Evolutionary conservation across 1,284 basidiomycete genomes (phyloP).

Genomic region (Microbotryum lychnidis-dioicae): DNA sequence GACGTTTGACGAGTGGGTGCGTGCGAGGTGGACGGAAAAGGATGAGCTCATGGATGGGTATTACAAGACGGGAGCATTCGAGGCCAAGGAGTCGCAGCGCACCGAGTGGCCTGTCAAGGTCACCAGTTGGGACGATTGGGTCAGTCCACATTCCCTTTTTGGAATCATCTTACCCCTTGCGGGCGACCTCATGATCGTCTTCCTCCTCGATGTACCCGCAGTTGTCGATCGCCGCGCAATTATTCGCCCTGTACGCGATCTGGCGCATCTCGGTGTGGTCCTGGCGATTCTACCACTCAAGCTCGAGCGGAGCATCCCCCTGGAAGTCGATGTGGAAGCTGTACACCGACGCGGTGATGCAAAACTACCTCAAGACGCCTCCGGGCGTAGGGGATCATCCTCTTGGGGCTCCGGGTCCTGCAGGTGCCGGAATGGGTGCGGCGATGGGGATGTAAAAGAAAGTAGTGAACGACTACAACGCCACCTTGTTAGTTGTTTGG

Average conservation of each 20-base stretch:
- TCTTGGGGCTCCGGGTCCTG: too few species aligned
- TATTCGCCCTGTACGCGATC: background rate
- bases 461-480: too few species aligned
- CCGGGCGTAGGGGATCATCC: too few species aligned
- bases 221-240: background rate
- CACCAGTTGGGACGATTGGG: slow-evolving; percentile 6
- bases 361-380: background rate
- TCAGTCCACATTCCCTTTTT: background rate
- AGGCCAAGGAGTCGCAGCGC: slow-evolving; percentile 1
- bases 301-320: background rate
- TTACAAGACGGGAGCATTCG: slow-evolving; percentile 41
- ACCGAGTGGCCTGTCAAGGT: background rate
- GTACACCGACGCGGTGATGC: background rate
- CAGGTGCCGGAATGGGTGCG: too few species aligned
- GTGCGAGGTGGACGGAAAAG: slow-evolving; percentile 71
- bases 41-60: slow-evolving; percentile 62
- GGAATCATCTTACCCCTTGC: too few species aligned
- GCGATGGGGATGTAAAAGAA: too few species aligned
- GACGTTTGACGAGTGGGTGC: slow-evolving; percentile 72
- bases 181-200: background rate
- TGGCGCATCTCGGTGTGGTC: background rate
- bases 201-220: background rate
- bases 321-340: background rate
- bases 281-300: background rate
- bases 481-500: too few species aligned